phyloP scores from a whole-genome alignment of 2,329 filamentous ascomycete species.

The Phaeosphaeriaceae sp. region DNA sequence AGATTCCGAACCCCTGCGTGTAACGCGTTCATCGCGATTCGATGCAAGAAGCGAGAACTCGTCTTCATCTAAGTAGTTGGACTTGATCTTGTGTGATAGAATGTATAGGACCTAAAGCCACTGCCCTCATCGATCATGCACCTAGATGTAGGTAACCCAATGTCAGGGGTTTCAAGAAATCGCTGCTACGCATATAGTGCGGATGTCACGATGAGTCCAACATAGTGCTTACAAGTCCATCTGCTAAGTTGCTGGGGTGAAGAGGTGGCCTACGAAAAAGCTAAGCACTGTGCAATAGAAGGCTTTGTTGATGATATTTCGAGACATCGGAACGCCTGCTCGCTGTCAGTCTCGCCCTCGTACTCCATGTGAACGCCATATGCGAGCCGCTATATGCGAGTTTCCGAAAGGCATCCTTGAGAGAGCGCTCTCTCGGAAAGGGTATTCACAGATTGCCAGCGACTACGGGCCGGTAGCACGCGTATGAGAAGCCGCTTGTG shows the following conservation, averaged over 20 bases:
- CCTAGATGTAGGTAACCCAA: neutral
- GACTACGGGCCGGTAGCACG: constrained; percentile 12
- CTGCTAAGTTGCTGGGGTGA: constrained; percentile 5
- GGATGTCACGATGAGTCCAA: neutral
- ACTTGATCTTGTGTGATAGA: neutral
- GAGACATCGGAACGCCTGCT: constrained; percentile 13
- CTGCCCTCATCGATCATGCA: neutral
- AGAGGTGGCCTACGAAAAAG: constrained; percentile 3
- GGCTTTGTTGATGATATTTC: neutral
- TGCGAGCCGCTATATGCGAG: constrained; percentile 5
- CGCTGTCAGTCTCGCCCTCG: constrained; percentile 19
- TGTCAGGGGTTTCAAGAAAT: neutral
- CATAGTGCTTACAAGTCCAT: neutral
- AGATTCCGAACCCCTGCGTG: neutral
- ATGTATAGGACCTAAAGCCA: neutral
- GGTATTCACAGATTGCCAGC: constrained; percentile 1
- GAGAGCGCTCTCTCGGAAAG: neutral
- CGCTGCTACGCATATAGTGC: neutral
- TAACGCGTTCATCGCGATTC: neutral
- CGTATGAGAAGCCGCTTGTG: constrained; percentile 14
- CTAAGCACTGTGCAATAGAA: neutral
- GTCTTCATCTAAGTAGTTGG: neutral
- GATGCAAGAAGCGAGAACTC: neutral
- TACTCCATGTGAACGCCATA: constrained; percentile 5
- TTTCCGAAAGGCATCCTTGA: neutral